Percentiles rank a stretch among this genome's conserved stretches.
Conservation (phyloP, 306 rosid genomes). For the Begonia masoniana region DNA sequence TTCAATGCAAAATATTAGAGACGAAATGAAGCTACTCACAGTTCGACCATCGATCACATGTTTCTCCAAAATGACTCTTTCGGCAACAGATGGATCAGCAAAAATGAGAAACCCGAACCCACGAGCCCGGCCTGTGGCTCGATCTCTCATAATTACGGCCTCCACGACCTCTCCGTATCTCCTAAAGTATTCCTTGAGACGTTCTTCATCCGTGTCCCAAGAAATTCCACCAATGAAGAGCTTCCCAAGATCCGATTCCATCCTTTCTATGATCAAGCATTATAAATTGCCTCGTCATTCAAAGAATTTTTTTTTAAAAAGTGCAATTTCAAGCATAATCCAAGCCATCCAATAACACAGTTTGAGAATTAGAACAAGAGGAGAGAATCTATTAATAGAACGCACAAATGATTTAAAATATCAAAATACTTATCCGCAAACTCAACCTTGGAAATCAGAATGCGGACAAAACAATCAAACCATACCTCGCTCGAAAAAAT, state of each 20-base stretch:
- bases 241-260: conserved; percentile 96
- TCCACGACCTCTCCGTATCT: conserved; percentile 86
- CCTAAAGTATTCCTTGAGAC: conserved; percentile 69
- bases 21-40: conserved; percentile 37
- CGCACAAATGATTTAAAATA: no score
- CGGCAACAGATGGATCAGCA: conserved; percentile 81
- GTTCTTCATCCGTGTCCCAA: conserved; percentile 94
- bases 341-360: background rate
- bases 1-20: no score
- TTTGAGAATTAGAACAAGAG: no score
- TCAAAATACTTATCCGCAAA: conserved; percentile 11
- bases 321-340: background rate
- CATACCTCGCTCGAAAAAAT: conserved; percentile 41
- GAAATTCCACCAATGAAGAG: conserved; percentile 99
- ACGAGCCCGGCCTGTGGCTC: conserved; percentile 89
- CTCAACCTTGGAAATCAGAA: conserved; percentile 33
- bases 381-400: no score
- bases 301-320: background rate
- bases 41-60: conserved; percentile 86
- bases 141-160: conserved; percentile 96
- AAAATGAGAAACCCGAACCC: conserved; percentile 86
- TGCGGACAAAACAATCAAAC: conserved; percentile 21
- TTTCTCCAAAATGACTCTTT: conserved; percentile 75
- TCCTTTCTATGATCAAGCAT: conserved; percentile 38
- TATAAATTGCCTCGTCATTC: conserved; percentile 16